A percentile compares a stretch with the other conserved stretches of the same genome.
These are phyloP conservation scores for Aspergillus bridgeri DNA, from an alignment of 495 filamentous ascomycete genomes.

Conservation along the genomic window DNA sequence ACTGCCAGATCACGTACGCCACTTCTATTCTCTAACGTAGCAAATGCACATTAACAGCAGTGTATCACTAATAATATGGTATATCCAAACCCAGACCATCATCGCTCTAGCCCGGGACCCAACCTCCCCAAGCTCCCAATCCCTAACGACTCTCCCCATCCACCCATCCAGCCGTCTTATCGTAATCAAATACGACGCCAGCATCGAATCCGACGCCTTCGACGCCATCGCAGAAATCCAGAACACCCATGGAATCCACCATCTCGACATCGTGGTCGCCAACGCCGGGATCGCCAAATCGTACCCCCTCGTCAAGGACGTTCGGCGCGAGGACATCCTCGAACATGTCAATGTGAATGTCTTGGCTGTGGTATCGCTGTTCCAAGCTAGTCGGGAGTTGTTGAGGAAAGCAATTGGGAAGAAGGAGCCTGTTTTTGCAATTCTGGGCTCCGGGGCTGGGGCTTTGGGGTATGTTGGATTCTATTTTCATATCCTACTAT, in stretches of 20 bases:
- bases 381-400: constrained; percentile 35
- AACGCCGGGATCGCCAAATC: constrained; percentile 42
- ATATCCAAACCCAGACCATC: not conserved
- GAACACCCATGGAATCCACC: constrained; percentile 25
- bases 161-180: constrained; percentile 33
- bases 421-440: constrained; percentile 29
- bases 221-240: constrained; percentile 19
- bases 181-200: constrained; percentile 41
- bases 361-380: constrained; percentile 30
- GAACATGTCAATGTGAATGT: constrained; percentile 39
- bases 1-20: not conserved
- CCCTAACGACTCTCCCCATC: constrained; percentile 14
- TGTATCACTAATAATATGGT: not conserved
- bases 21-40: not conserved
- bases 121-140: not conserved
- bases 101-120: not conserved
- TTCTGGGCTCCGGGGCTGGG: constrained; percentile 29
- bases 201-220: constrained; percentile 21
- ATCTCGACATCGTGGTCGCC: constrained; percentile 48
- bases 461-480: constrained; percentile 1
- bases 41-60: not conserved
- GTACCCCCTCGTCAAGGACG: constrained; percentile 21
- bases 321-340: constrained; percentile 26
- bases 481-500: not conserved
- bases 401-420: constrained; percentile 21